Percentiles rank a stretch among this genome's conserved stretches.
These are phyloP conservation scores for Naematelia aurantialba DNA, from an alignment of 768 basidiomycete genomes.

Conservation along the genomic window DNA sequence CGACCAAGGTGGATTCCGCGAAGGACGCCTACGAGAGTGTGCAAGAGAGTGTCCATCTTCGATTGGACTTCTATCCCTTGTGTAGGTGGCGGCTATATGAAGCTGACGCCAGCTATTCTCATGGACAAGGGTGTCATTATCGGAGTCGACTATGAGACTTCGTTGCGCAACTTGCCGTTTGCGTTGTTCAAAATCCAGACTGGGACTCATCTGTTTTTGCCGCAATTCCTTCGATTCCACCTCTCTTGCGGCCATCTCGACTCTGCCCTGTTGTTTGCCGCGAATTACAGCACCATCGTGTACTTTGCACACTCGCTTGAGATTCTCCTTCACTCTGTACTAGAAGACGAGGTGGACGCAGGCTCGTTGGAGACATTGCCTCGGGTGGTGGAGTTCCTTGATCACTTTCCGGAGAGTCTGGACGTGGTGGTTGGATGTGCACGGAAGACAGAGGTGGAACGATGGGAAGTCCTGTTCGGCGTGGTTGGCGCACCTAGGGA, in stretches of 20 bases:
- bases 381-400: conserved; percentile 79
- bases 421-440: conserved; percentile 96
- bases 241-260: conserved; percentile 61
- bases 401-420: conserved; percentile 83
- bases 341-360: conserved; percentile 69
- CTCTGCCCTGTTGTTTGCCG: conserved; percentile 80
- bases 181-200: conserved; percentile 88
- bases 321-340: conserved; percentile 85
- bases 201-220: conserved; percentile 71
- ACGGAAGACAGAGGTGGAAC: conserved; percentile 87
- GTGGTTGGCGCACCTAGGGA: conserved; percentile 84
- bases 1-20: conserved; percentile 53
- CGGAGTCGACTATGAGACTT: conserved; percentile 85
- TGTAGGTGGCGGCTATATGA: conserved; percentile 57
- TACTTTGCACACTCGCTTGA: conserved; percentile 93
- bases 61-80: conserved; percentile 89
- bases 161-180: conserved; percentile 72
- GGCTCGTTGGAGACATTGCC: conserved; percentile 52
- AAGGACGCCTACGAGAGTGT: conserved; percentile 58
- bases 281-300: conserved; percentile 78
- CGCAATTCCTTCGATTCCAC: conserved; percentile 81
- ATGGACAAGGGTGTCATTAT: conserved; percentile 99
- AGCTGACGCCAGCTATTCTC: conserved; percentile 66
- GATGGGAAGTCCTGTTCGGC: conserved; percentile 84
- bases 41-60: conserved; percentile 88